These are phyloP conservation scores for Penicillium brevicompactum DNA, from an alignment of 2,329 filamentous ascomycete species.

Conservation along the genomic window DNA sequence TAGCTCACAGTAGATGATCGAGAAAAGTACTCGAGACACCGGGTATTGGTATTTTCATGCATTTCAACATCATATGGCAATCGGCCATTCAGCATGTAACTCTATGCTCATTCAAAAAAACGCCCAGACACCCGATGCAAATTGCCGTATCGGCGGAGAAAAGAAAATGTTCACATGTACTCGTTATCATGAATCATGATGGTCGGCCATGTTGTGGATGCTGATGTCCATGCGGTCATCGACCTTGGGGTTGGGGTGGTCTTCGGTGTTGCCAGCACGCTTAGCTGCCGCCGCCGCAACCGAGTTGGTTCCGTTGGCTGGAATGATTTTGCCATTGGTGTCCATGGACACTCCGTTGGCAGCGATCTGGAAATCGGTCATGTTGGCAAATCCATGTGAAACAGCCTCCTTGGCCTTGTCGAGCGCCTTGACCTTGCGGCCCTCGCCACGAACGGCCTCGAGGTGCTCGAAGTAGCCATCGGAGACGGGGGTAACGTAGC, in stretches of 20 bases:
- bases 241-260: constrained; percentile 41
- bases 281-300: background rate
- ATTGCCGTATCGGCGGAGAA: constrained; percentile 1
- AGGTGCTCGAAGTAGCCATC: constrained; percentile 82
- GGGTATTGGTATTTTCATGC: constrained; percentile 12
- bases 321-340: constrained; percentile 58
- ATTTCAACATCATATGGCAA: constrained; percentile 18
- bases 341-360: constrained; percentile 63
- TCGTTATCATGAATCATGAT: constrained; percentile 34
- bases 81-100: constrained; percentile 16
- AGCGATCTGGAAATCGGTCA: constrained; percentile 63
- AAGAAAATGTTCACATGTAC: constrained; percentile 6
- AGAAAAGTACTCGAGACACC: constrained; percentile 7
- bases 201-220: constrained; percentile 59
- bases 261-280: constrained; percentile 16
- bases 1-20: constrained; percentile 6
- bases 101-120: constrained; percentile 19
- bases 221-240: constrained; percentile 61
- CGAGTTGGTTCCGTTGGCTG: constrained; percentile 35
- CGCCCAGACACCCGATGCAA: constrained; percentile 29
- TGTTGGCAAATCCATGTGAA: constrained; percentile 62
- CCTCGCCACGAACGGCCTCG: constrained; percentile 70
- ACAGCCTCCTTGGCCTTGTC: constrained; percentile 67
- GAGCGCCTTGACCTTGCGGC: constrained; percentile 66
- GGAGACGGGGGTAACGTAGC: constrained; percentile 79